phyloP scores from a whole-genome alignment of 768 basidiomycete genomes.

The Megacollybia marginata region DNA sequence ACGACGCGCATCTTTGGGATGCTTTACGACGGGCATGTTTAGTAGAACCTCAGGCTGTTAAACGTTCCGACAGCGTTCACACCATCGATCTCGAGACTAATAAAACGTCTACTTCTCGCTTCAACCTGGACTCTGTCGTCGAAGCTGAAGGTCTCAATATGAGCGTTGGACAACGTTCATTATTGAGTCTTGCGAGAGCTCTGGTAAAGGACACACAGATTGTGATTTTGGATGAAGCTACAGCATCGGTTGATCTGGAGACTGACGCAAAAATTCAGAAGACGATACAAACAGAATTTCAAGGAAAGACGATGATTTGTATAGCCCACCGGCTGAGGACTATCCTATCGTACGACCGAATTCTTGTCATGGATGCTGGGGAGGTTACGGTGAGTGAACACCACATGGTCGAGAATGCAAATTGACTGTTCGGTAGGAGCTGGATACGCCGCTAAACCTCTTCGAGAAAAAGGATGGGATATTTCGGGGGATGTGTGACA shows the following conservation, averaged over 20 bases:
- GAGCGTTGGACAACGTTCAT: constrained; percentile 49
- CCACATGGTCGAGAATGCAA: background rate
- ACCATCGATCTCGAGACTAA: background rate
- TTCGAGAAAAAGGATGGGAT: constrained; percentile 32
- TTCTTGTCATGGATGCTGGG: constrained; percentile 85
- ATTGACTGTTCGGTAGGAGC: constrained; percentile 25
- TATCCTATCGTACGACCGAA: constrained; percentile 82
- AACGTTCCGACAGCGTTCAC: constrained; percentile 38
- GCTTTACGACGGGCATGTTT: constrained; percentile 57
- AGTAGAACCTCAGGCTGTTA: constrained; percentile 10
- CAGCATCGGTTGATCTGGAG: constrained; percentile 52
- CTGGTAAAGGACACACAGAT: constrained; percentile 57
- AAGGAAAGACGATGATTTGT: constrained; percentile 51
- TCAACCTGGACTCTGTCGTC: constrained; percentile 47
- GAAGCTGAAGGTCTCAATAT: constrained; percentile 60
- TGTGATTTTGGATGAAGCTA: constrained; percentile 63
- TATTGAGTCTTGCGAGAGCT: constrained; percentile 60
- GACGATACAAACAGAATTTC: constrained; percentile 55
- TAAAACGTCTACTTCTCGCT: background rate
- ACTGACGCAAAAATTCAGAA: constrained; percentile 64
- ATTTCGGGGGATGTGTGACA: constrained; percentile 43
- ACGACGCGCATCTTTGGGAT: constrained; percentile 62
- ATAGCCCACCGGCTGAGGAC: constrained; percentile 78
- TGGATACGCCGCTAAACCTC: constrained; percentile 43
- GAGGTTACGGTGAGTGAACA: constrained; percentile 49